phyloP scores from a whole-genome alignment of 164 flowering plant genomes.

The Stephania japonica region DNA sequence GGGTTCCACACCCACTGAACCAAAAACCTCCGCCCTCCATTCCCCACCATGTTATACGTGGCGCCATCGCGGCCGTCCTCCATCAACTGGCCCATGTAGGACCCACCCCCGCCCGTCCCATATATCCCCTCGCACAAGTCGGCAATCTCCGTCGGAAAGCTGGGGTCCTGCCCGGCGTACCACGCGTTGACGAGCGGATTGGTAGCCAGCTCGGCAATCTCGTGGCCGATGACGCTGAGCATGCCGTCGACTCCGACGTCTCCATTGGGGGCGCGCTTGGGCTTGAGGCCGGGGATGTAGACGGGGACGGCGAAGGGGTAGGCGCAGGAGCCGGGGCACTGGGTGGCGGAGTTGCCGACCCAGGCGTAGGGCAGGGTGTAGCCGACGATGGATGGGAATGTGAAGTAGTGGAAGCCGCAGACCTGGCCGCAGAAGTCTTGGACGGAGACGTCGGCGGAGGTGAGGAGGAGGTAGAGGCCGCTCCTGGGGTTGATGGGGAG shows the following conservation, averaged over 20 bases:
- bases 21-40: slow-evolving; percentile 56
- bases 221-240: slow-evolving; percentile 81
- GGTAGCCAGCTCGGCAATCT: slow-evolving; percentile 85
- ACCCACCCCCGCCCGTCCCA: slow-evolving; percentile 82
- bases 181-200: slow-evolving; percentile 94
- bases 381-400: slow-evolving; percentile 82
- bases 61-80: slow-evolving; percentile 53
- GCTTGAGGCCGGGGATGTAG: slow-evolving; percentile 58
- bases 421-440: slow-evolving; percentile 79
- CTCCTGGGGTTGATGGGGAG: slow-evolving; percentile 58
- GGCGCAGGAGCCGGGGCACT: slow-evolving; percentile 77
- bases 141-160: slow-evolving; percentile 75
- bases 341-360: slow-evolving; percentile 77
- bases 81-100: slow-evolving; percentile 77
- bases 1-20: slow-evolving; percentile 98
- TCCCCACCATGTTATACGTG: slow-evolving; percentile 83
- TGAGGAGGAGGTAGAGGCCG: slow-evolving; percentile 73
- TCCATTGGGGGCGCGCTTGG: slow-evolving; percentile 72
- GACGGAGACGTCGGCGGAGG: slow-evolving; percentile 71
- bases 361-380: slow-evolving; percentile 88
- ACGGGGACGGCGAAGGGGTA: slow-evolving; percentile 71
- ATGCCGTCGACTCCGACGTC: slow-evolving; percentile 85
- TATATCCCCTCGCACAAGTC: slow-evolving; percentile 88
- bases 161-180: slow-evolving; percentile 89
- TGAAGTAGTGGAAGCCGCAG: slow-evolving; percentile 95